These are phyloP conservation scores for Lachnellula occidentalis DNA, from an alignment of 2,329 filamentous ascomycete species.

Conservation along the genomic window DNA sequence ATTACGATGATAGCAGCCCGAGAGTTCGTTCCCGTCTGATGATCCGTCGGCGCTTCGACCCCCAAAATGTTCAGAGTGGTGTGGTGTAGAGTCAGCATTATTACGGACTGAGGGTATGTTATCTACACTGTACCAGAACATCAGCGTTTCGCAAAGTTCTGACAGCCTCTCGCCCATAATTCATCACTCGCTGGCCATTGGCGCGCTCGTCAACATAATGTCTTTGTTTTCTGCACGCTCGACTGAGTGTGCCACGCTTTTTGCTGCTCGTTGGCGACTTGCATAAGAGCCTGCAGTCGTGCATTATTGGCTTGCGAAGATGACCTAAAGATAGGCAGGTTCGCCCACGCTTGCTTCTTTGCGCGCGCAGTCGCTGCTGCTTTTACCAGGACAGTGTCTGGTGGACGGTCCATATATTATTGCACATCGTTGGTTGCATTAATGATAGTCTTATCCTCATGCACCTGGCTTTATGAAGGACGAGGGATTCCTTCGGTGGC, in stretches of 20 bases:
- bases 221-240: constrained; percentile 5
- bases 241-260: constrained; percentile 3
- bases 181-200: constrained; percentile 12
- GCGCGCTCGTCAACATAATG: constrained; percentile 3
- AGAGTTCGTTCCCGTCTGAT: constrained; percentile 4
- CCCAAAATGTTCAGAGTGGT: constrained; percentile 2
- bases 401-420: not conserved
- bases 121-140: not conserved
- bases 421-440: not conserved
- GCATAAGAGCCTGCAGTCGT: constrained; percentile 6
- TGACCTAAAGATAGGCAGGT: constrained; percentile 12
- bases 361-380: not conserved
- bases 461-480: not conserved
- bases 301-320: constrained; percentile 6
- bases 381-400: not conserved
- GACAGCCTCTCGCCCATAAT: constrained; percentile 7
- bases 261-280: constrained; percentile 1
- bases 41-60: constrained; percentile 7
- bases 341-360: constrained; percentile 1
- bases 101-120: not conserved
- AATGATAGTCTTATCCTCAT: not conserved
- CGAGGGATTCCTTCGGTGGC: constrained; percentile 11
- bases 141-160: constrained; percentile 15
- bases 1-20: constrained; percentile 14
- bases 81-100: not conserved